These are phyloP conservation scores for Vaccinium darrowii DNA, from an alignment of 148 eudicot genomes.

Conservation along the genomic window DNA sequence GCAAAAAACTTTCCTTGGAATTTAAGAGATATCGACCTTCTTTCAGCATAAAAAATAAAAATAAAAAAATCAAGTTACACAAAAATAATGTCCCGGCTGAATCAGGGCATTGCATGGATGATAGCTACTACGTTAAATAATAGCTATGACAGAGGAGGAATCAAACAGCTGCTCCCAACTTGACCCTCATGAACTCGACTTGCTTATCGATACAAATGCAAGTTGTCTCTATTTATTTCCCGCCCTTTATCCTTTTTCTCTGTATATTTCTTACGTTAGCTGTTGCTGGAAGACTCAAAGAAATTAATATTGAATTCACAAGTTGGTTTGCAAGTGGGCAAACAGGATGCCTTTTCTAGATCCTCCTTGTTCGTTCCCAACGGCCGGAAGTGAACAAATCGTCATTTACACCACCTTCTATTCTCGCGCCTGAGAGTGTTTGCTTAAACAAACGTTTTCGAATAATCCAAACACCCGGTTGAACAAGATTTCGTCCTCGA, in stretches of 20 bases:
- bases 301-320: neutral
- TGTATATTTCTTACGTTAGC: neutral
- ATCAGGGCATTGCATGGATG: neutral
- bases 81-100: neutral
- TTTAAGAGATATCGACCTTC: neutral
- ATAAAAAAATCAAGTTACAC: too few species aligned
- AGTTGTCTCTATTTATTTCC: neutral
- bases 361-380: neutral
- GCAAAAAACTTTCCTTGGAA: neutral
- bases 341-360: neutral
- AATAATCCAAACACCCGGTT: neutral
- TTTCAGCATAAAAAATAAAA: too few species aligned
- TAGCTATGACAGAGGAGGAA: neutral
- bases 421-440: too few species aligned
- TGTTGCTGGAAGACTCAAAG: neutral
- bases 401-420: neutral
- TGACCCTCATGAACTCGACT: neutral
- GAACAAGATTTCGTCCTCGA: neutral
- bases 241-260: neutral
- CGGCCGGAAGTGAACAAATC: neutral
- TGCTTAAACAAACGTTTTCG: neutral
- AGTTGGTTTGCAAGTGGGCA: conserved; percentile 14
- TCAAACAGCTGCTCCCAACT: conserved; percentile 2
- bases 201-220: neutral
- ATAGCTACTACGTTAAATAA: neutral